Base-by-base conservation (phyloP, 768 basidiomycete genomes). In the Boletus pseudo-olivaceus region DNA sequence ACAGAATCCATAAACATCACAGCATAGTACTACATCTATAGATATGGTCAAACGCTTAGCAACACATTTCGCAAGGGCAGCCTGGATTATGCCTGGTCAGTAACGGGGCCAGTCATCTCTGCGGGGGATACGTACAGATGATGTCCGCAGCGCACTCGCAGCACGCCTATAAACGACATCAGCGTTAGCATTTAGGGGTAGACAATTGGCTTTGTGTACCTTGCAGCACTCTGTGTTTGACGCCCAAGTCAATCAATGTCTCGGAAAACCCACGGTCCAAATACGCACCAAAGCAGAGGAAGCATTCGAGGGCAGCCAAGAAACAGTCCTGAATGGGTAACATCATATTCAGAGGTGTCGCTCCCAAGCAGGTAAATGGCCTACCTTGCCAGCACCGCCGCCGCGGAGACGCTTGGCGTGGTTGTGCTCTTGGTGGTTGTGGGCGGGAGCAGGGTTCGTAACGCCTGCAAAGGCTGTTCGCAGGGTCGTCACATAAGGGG, bases 1-100 rank as follows among this genome's bases (percentile, higher is more conserved):
- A 56, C 17, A 44, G 2, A 3, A 29, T 53, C 4, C 45, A 48
- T 20, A 53, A 1, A 35, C 3, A 46, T 63, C 51, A 55, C 44
- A 50, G 4, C 44, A 42, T 37, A 12, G 14, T 58, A 61, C 57
- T 58, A 61, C 57, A 64, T 5, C 26, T 0, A 37, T 32, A 27
- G 1, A 33, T 40, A 23, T 32, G 12, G 19, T 35, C n/a, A 12
- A 5, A 7, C 39, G 51, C 43, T 74, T 75, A 85, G 67, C 85
- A 88, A 67, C 82, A 83, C 81, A 88, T 81, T 73, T 89, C 87
- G 75, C 87, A 89, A 9, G 87, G 87, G 77, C 86, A 89, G 71
- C 87, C 87, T 88, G 58, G 7, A 49, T 0, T 6, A 29, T 9
- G 29, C 3, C 15, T 42, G 8, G 8, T 59, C 41, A 66, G 57